Evolutionary conservation across 306 rosid species (phyloP), one percentile per base, ranked within the genome.

Genomic region (Canavalia ensiformis): DNA sequence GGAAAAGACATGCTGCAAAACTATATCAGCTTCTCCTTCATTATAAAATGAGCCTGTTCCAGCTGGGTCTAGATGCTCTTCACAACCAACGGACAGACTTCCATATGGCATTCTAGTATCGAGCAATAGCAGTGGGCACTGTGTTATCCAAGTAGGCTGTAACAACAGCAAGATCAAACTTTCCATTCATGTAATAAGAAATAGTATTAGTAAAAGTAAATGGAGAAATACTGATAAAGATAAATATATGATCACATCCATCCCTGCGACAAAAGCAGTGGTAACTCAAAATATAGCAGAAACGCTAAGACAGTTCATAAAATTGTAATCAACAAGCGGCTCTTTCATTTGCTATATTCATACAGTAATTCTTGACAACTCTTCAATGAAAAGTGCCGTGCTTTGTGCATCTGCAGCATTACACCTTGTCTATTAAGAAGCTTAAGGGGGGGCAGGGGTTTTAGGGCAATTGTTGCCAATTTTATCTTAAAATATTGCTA

Each of bases 41-140:
- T 92, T 92, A 80, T 88, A 91, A 34, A 92, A 74, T 8, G 95
- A 92, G 79, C 97, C 95, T 12, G 97, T 91, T 81, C 97, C 97
- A 28, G 97, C 90, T 49, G 91, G 97, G 76, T 92, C 97, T 71
- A 92, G 82, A 88, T 86, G 81, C 86, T 92, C 97, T 88, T 84
- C 94, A 7, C 94, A 92, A 64, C 97, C 97, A 79, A 88, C 77
- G 13, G 95, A 91, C 81, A 92, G 77, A 85, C 92, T 92, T 81
- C 95, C 97, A 62, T 89, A 89, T 30, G 97, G 91, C 97, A 89
- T 85, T 87, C 97, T 87, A 34, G 97, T 92, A 86, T 92, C 97
- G 2, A 92, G 94, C 88, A 92, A 84, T 74, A 92, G 83, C 77
- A 91, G 90, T 59, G 97, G 95, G 81, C 97, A 92, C 68, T 89